Conservation (phyloP, 768 basidiomycete species). For the Crassisporium funariophilum region DNA sequence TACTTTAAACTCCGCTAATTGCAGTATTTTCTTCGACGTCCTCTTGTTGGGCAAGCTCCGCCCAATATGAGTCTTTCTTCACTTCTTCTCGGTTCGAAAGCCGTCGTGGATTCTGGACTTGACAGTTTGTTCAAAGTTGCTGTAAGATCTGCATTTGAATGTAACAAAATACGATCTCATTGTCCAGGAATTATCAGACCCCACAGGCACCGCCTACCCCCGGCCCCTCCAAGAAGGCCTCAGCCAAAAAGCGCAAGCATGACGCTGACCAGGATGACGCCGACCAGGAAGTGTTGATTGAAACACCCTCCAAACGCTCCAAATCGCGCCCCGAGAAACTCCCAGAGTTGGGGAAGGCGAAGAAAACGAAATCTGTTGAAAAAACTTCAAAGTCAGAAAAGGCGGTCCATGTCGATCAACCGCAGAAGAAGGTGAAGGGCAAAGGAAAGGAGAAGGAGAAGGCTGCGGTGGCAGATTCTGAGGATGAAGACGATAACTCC, state of each 20-base stretch:
- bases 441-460: conserved; percentile 23
- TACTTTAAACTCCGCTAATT: too few relatives aligned
- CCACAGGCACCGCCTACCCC: conserved; percentile 18
- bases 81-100: conserved; percentile 47
- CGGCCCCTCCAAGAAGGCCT: conserved; percentile 23
- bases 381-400: conserved; percentile 18
- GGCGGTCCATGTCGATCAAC: conserved; percentile 9
- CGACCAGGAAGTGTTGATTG: conserved; percentile 15
- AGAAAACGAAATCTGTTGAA: conserved; percentile 10
- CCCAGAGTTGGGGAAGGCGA: conserved; percentile 3
- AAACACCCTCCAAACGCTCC: conserved; percentile 24
- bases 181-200: conserved; percentile 12
- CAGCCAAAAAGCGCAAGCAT: conserved; percentile 36
- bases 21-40: too few relatives aligned
- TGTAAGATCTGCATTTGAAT: conserved; percentile 20
- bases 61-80: conserved; percentile 56
- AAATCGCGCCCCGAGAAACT: conserved; percentile 23
- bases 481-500: conserved; percentile 33
- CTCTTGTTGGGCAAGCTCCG: too few relatives aligned
- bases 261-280: conserved; percentile 21
- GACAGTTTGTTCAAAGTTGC: conserved; percentile 62
- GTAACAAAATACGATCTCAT: background rate
- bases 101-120: conserved; percentile 56
- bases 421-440: conserved; percentile 14
- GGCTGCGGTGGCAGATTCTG: conserved; percentile 23